Base-by-base conservation (phyloP, 1,284 basidiomycete species). In the Takashimella tepidaria region DNA sequence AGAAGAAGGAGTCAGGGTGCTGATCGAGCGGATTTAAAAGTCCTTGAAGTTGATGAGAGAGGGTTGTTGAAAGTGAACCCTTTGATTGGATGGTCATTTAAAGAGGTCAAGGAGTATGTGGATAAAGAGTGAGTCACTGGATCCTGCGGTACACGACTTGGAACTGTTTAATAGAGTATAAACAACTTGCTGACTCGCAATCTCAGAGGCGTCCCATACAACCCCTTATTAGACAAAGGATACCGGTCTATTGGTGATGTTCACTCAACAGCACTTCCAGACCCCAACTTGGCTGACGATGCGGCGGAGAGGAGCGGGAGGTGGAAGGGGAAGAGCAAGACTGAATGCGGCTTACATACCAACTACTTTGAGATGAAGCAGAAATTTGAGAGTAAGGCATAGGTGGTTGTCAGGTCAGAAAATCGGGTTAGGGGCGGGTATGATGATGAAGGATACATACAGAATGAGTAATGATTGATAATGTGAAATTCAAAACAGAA, bases 171-270 rank as follows among this genome's bases (percentile, higher is more conserved):
- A n/a, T 56, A n/a, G n/a, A n/a, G n/a, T 20, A 48, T 31, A 42
- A 22, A 11, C 2, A n/a, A n/a, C n/a, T 5, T 27, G 45, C 56
- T 55, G 27, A 55, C 49, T n/a, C n/a, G n/a, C n/a, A n/a, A n/a
- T n/a, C n/a, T n/a, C 59, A 77, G 76, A 76, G 79, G 83, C 26
- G 92, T 98, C 1, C 93, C 93, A 1, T 85, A 86, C 64, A 98
- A 98, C 78, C 84, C 83, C 59, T 81, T 98, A 3, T 82, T 98
- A 41, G 85, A 86, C 62, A 83, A 92, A 69, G 95, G 95, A 1
- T 98, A 98, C 80, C 87, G 86, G 66, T 92, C 88, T 65, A 85
- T 98, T 58, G 95, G 95, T 8, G 95, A 98, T 76, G 95, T 92
- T 88, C 96, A 98, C 77, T 93, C 90, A 59, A 98, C 95, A 0